Evolutionary conservation across 2,329 filamentous ascomycete genomes (phyloP), one percentile per base, ranked within the genome.

Genomic region (Ascochyta viciae-villosae): DNA sequence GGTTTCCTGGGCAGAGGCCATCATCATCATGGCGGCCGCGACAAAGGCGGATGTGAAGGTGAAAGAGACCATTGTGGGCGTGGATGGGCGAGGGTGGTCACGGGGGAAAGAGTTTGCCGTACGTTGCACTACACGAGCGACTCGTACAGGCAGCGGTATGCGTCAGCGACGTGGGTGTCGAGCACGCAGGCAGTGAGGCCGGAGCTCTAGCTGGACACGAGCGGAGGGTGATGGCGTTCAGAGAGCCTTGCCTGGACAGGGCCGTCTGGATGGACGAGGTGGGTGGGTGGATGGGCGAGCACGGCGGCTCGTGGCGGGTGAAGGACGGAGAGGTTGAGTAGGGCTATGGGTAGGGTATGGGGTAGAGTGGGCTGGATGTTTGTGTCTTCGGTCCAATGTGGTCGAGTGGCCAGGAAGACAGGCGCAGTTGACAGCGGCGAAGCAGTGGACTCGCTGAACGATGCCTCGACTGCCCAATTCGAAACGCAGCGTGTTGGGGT

Each of bases 401-500:
- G 57, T 58, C 50, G 41, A 52, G 61, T 57, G 15, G 48, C 43
- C 47, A 42, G 60, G 55, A 51, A 48, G 54, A 50, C 42, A 55
- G 61, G 46, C 52, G 44, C 50, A 26, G 55, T 44, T 56, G 62
- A 55, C 60, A 57, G 29, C 29, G n/a, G 50, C 53, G 61, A 64
- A 46, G 63, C 55, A 56, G 64, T 67, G 63, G 67, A 68, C 68
- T 74, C 71, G 71, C 60, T 72, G 69, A 71, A 58, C 71, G 71
- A 74, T 63, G 67, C 57, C 62, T 66, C 60, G 56, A 64, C 55
- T 63, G 65, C 54, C 44, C 27, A 61, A 56, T 66, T 67, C 68
- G 73, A 75, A 76, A 76, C 73, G 63, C 70, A 64, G 65, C 61
- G 72, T 61, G 73, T 73, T 69, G 70, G 71, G 70, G 57, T 64